Percentiles rank a stretch among this genome's conserved stretches.
Conservation (phyloP, 768 basidiomycete species). For the Tricholoma matsutake region DNA sequence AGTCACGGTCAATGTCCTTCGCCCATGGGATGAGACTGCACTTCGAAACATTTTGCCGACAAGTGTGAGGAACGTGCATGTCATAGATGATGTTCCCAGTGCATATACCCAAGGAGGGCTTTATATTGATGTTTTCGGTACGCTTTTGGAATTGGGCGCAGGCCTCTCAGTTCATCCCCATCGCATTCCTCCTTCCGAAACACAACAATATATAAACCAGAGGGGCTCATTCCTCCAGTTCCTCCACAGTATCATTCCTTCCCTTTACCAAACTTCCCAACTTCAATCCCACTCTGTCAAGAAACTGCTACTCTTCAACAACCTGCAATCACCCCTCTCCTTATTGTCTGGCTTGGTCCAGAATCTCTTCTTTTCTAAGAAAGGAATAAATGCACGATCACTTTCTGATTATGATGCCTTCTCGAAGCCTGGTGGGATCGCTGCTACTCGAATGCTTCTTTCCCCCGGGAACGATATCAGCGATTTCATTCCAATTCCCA, state of each 20-base stretch:
- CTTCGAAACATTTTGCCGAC: constrained; percentile 59
- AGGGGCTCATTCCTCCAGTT: constrained; percentile 44
- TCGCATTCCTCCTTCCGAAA: constrained; percentile 55
- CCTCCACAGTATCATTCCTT: constrained; percentile 29
- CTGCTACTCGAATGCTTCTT: constrained; percentile 67
- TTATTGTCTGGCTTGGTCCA: constrained; percentile 55
- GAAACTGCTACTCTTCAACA: constrained; percentile 65
- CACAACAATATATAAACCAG: constrained; percentile 46
- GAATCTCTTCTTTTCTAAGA: constrained; percentile 52
- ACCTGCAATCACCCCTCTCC: constrained; percentile 53
- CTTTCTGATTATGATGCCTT: constrained; percentile 72
- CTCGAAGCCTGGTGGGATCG: constrained; percentile 69
- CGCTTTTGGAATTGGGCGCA: constrained; percentile 42
- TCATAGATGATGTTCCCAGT: constrained; percentile 76
- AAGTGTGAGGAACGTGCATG: constrained; percentile 57
- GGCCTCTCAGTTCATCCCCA: constrained; percentile 48
- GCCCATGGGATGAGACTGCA: constrained; percentile 76
- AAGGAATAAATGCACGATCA: constrained; percentile 54
- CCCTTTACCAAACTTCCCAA: constrained; percentile 33
- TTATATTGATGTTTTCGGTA: constrained; percentile 69
- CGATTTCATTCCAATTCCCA: constrained; percentile 49
- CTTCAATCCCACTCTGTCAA: constrained; percentile 47
- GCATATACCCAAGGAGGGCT: constrained; percentile 59
- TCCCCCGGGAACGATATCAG: constrained; percentile 38
- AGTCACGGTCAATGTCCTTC: constrained; percentile 72